Base-by-base conservation (phyloP, 495 filamentous ascomycete species). In the Penicillium lagena region DNA sequence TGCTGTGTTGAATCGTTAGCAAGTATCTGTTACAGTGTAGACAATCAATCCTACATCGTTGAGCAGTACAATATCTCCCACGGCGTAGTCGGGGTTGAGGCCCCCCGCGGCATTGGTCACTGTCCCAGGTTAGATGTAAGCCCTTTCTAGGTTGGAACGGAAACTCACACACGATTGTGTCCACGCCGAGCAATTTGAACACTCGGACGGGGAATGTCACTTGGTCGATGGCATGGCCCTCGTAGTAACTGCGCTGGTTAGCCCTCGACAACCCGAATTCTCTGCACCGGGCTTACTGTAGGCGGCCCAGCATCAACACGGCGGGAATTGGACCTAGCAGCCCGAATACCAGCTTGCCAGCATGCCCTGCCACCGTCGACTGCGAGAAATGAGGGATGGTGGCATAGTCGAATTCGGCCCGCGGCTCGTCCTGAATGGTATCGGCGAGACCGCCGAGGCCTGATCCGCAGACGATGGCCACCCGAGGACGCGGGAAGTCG, bases 21-120 rank as follows among this genome's bases (percentile, higher is more conserved):
- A 59, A 15, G 22, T 42, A 6, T 22, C 22, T 6, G 4, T 22
- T 22, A 6, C n/a, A 27, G 30, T 31, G 17, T 17, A 14, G 29
- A 35, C 9, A 35, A 9, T 9, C n/a, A 33, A 31, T 43, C 72
- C 50, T 68, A 80, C 82, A 70, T 90, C 86, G 54, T 86, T 82
- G 38, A 90, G 51, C 41, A 87, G 55, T 37, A 87, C 78, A 46
- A 90, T 77, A 62, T 90, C 86, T 31, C 86, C 86, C 39, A 89
- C 81, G 8, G 63, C 62, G 61, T 85, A 88, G 7, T 78, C 71
- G 10, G 76, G 67, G 56, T 88, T 87, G 29, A 90, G 69, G 9
- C 81, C 84, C 28, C 86, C 86, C 44, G 85, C 83, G 35, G 86
- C 86, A 60, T 90, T 90, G 11, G 86, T 90, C 44, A 88, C 78